A percentile compares a stretch with the other conserved stretches of the same genome.
Conservation (phyloP, 495 filamentous ascomycete genomes). For the Penicillium goetzii region DNA sequence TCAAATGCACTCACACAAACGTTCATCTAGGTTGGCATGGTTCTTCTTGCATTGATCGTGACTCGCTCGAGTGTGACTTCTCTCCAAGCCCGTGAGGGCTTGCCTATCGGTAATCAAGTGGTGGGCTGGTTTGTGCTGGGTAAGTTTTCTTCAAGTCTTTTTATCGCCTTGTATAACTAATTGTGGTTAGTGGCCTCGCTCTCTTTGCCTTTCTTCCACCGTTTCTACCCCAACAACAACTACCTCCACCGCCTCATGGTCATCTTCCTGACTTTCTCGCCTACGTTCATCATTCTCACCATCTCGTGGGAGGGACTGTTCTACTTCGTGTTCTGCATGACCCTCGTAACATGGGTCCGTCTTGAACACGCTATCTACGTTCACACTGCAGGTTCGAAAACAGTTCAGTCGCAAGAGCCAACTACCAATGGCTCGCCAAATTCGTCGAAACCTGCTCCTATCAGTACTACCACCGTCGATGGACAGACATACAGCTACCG, state of each 20-base stretch:
- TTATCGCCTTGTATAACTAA: conserved; percentile 6
- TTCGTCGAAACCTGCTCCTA: conserved; percentile 35
- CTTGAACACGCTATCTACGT: conserved; percentile 80
- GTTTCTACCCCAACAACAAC: conserved; percentile 78
- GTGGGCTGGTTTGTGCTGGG: conserved; percentile 84
- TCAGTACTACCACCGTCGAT: conserved; percentile 35
- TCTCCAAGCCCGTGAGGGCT: conserved; percentile 80
- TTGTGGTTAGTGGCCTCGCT: conserved; percentile 67
- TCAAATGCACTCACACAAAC: neutral
- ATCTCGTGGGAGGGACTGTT: conserved; percentile 98
- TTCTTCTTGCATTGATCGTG: conserved; percentile 80
- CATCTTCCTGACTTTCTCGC: conserved; percentile 91
- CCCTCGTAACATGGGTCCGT: conserved; percentile 85
- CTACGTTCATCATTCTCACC: conserved; percentile 92
- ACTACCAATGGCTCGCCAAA: conserved; percentile 18
- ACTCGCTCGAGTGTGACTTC: conserved; percentile 81
- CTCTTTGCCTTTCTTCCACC: conserved; percentile 77
- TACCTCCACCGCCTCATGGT: conserved; percentile 89
- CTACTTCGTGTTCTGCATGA: conserved; percentile 85
- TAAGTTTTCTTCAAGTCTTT: conserved; percentile 44
- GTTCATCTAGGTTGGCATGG: conserved; percentile 67
- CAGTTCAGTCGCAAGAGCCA: conserved; percentile 10
- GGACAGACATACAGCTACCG: conserved; percentile 61
- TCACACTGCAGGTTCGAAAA: conserved; percentile 44
- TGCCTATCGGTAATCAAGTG: conserved; percentile 88